Base-by-base conservation (phyloP, 345 rosid genomes). In the Cardiospermum halicacabum region DNA sequence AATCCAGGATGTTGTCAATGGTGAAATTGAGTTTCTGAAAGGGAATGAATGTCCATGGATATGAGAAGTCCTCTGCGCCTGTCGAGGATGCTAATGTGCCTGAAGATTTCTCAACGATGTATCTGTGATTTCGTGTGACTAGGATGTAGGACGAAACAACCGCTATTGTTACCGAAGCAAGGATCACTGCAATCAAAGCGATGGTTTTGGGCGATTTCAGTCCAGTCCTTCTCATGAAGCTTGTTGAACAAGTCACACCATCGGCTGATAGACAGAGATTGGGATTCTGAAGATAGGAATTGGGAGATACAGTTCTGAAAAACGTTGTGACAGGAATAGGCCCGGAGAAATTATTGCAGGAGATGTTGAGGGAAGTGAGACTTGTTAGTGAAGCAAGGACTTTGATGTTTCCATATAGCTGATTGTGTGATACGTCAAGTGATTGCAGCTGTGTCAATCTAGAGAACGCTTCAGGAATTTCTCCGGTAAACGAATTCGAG, bases 11-110 rank as follows among this genome's bases (percentile, higher is more conserved):
- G 82, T 84, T 90, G 62, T 88, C 88, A 28, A 88, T 78, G 47
- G 84, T 81, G 65, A 88, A 86, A 65, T 72, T 78, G 42, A 88
- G 85, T 75, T 88, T 90, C 56, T 90, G 95, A 64, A 94, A 94
- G 18, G 99, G 99, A 56, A 90, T 94, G 76, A 90, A 94, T 1
- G 97, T 88, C 97, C 96, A 94, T 2, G 97, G 99, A 65, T 85
- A 87, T 0, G 97, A 94, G 70, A 90, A 90, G 64, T 94, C 99
- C 47, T 94, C 98, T 16, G 80, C 76, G 47, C 82, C 80, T 1
- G 85, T 55, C 31, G 71, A 56, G 10, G 82, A 70, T 4, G 79
- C 69, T 18, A 75, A 81, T 13, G 69, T 65, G 49, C 75, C 78
- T 18, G 78, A 47, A 48, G 87, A 69, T 70, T 88, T 93, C 47